Evolutionary conservation across 768 basidiomycete genomes (phyloP).

Genomic region (Xerocomus potaroensis): DNA sequence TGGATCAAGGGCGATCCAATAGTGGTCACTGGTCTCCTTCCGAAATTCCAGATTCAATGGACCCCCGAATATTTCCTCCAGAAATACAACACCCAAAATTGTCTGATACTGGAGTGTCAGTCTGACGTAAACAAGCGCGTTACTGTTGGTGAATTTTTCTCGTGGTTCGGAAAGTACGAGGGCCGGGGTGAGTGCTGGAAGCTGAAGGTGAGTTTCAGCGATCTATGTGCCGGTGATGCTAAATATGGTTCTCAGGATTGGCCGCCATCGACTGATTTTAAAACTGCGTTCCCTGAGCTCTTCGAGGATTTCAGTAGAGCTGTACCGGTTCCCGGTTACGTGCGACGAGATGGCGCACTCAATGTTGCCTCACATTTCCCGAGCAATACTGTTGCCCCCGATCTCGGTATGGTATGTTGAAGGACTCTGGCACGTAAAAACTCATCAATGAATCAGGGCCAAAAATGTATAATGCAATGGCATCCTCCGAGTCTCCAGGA

Average conservation of each 20-base stretch:
- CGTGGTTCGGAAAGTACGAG: slow-evolving; percentile 65
- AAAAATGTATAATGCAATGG: slow-evolving; percentile 93
- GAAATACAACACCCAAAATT: slow-evolving; percentile 57
- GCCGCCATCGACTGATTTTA: slow-evolving; percentile 87
- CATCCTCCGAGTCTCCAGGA: slow-evolving; percentile 57
- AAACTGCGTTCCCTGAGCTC: slow-evolving; percentile 74
- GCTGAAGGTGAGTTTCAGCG: slow-evolving; percentile 53
- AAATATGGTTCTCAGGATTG: slow-evolving; percentile 60
- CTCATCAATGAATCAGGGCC: slow-evolving; percentile 52
- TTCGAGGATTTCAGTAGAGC: slow-evolving; percentile 81
- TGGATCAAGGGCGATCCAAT: slow-evolving; percentile 78
- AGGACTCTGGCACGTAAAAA: neutral
- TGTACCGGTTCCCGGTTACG: slow-evolving; percentile 86
- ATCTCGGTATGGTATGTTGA: slow-evolving; percentile 54
- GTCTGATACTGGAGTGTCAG: slow-evolving; percentile 81
- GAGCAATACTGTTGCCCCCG: slow-evolving; percentile 69
- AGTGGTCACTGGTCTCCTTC: slow-evolving; percentile 63
- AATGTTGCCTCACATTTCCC: slow-evolving; percentile 93
- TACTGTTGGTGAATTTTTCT: slow-evolving; percentile 78
- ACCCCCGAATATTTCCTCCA: slow-evolving; percentile 76
- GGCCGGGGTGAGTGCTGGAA: slow-evolving; percentile 61
- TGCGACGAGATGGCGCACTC: slow-evolving; percentile 82
- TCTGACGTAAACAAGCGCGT: slow-evolving; percentile 57
- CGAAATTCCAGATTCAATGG: slow-evolving; percentile 70
- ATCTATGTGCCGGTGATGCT: neutral